Conservation (phyloP, 352 stramenopile genomes). For the Pythium grandisporangium region DNA sequence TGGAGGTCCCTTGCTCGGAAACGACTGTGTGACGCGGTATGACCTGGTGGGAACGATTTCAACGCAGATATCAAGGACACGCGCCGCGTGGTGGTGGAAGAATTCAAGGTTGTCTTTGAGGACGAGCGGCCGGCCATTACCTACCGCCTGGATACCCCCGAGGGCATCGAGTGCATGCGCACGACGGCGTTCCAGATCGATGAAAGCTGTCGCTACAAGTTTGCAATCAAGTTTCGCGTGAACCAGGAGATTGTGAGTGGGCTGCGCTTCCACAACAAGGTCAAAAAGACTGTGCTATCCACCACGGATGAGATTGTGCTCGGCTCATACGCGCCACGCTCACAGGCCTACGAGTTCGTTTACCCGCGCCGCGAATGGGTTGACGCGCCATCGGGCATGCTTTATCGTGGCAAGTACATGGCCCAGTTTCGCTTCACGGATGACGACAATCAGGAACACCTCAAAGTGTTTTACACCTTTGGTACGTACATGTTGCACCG, state of each 20-base stretch:
- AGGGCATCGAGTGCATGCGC: conserved; percentile 60
- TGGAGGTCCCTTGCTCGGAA: not conserved
- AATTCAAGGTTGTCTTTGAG: conserved; percentile 85
- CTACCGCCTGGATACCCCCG: conserved; percentile 62
- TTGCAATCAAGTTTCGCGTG: conserved; percentile 76
- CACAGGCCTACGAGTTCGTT: conserved; percentile 66
- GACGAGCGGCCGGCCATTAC: conserved; percentile 49
- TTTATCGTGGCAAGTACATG: conserved; percentile 85
- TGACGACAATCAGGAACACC: conserved; percentile 54
- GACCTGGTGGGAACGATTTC: not conserved
- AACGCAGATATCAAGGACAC: conserved; percentile 43
- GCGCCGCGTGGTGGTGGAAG: conserved; percentile 71
- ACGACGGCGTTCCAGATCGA: conserved; percentile 64
- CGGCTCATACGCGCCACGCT: conserved; percentile 74
- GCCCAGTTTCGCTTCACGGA: conserved; percentile 65
- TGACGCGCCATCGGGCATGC: conserved; percentile 76
- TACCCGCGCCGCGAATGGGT: conserved; percentile 77
- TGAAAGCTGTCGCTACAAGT: conserved; percentile 78
- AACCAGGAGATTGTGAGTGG: conserved; percentile 82
- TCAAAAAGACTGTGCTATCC: conserved; percentile 76
- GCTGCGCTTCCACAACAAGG: conserved; percentile 80
- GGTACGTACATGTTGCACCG: no score
- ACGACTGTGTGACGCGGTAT: not conserved
- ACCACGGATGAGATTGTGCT: conserved; percentile 74
- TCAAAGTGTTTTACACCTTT: conserved; percentile 72